Percentiles rank a stretch among this genome's conserved stretches.
Evolutionary conservation across 2,329 filamentous ascomycete genomes (phyloP).

Genomic region (Stemphylium vesicarium): DNA sequence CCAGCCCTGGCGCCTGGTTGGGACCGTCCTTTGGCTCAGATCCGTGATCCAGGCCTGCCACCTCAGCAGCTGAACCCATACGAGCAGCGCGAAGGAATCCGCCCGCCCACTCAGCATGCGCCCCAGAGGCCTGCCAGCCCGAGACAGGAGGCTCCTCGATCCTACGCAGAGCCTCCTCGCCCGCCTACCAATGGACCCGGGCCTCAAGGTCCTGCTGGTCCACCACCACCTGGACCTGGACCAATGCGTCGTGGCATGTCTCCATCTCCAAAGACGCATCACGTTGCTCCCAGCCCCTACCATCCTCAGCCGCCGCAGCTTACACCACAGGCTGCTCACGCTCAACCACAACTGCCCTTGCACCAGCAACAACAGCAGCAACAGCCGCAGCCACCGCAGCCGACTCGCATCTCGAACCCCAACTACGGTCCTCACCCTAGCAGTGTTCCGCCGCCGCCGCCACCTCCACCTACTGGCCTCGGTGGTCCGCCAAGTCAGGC

Average conservation of each 20-base stretch:
- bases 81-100: slow-evolving; percentile 76
- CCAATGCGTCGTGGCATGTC: slow-evolving; percentile 60
- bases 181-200: slow-evolving; percentile 53
- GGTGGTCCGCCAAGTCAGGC: slow-evolving; percentile 60
- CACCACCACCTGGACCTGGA: slow-evolving; percentile 48
- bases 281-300: slow-evolving; percentile 61
- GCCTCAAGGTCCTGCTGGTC: slow-evolving; percentile 48
- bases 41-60: slow-evolving; percentile 67
- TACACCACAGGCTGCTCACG: slow-evolving; percentile 61
- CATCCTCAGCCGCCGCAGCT: slow-evolving; percentile 51
- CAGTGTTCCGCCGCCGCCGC: slow-evolving; percentile 61
- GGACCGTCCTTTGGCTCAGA: slow-evolving; percentile 72
- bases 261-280: slow-evolving; percentile 65
- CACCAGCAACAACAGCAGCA: slow-evolving; percentile 39
- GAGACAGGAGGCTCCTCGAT: slow-evolving; percentile 72
- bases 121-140: slow-evolving; percentile 77
- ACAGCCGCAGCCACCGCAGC: slow-evolving; percentile 44
- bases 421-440: slow-evolving; percentile 54
- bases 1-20: slow-evolving; percentile 63
- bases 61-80: slow-evolving; percentile 82
- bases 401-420: slow-evolving; percentile 56
- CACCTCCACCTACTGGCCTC: slow-evolving; percentile 61
- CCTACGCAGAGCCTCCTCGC: slow-evolving; percentile 71
- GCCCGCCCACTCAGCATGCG: slow-evolving; percentile 68
- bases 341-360: slow-evolving; percentile 53